Percentiles rank a stretch among this genome's conserved stretches.
Evolutionary conservation across 805 yeast species (phyloP).

Genomic region (Suhomyces sp.): DNA sequence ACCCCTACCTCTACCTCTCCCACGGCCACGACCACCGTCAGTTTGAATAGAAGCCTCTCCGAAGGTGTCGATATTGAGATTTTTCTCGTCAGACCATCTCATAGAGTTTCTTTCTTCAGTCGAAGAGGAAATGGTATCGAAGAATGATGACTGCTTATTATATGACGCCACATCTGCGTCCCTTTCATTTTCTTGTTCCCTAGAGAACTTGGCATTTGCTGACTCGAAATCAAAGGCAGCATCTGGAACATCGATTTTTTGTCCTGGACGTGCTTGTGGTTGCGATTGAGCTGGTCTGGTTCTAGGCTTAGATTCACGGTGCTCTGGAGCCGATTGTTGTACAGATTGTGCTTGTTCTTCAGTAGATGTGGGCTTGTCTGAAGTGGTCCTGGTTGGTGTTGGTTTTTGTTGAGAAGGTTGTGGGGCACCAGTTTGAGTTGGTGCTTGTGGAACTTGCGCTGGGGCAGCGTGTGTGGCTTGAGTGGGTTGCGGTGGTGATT

Average conservation of each 20-base stretch:
- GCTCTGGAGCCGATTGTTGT: conserved; percentile 9
- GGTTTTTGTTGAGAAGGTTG: conserved; percentile 10
- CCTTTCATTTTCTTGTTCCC: conserved; percentile 42
- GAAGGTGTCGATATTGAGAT: conserved; percentile 76
- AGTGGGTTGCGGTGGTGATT: conserved; percentile 13
- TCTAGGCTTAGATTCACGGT: conserved; percentile 10
- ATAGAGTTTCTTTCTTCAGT: conserved; percentile 46
- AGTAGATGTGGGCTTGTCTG: conserved; percentile 31
- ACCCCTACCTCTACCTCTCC: conserved; percentile 35
- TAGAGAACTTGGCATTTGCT: conserved; percentile 69
- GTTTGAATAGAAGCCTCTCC: conserved; percentile 61
- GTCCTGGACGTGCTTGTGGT: conserved; percentile 14
- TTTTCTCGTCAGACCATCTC: conserved; percentile 73
- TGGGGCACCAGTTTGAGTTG: conserved; percentile 2
- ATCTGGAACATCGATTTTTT: conserved; percentile 40
- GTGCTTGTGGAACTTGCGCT: conserved; percentile 2
- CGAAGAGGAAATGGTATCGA: conserved; percentile 79
- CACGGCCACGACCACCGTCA: conserved; percentile 24
- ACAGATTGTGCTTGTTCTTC: conserved; percentile 7
- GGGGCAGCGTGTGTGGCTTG: conserved; percentile 7
- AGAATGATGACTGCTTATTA: conserved; percentile 81
- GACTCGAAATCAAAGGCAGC: conserved; percentile 75
- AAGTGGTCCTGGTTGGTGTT: conserved; percentile 15
- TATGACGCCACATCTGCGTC: conserved; percentile 44
- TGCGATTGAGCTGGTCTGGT: conserved; percentile 6